Evolutionary conservation across 768 basidiomycete genomes (phyloP).

Genomic region (Boletales sp.): DNA sequence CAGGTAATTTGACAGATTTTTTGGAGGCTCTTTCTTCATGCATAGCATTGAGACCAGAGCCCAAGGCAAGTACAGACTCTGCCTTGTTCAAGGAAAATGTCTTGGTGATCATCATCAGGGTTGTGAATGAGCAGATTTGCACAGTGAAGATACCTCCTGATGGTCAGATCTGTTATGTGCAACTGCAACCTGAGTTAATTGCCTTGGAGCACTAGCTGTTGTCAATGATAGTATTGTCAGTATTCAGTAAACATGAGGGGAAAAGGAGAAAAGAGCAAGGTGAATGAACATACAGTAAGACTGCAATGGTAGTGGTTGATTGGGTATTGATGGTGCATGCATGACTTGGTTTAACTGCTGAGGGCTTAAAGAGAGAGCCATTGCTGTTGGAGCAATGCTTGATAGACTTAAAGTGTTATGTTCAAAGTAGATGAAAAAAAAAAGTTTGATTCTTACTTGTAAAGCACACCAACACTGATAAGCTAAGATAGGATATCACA

Average conservation of each 20-base stretch:
- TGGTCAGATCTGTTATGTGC: slow-evolving; percentile 1
- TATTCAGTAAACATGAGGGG: not conserved
- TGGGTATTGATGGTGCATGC: slow-evolving; percentile 3
- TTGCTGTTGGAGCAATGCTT: not conserved
- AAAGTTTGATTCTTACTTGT: not conserved
- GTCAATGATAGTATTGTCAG: not conserved
- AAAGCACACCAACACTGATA: not conserved
- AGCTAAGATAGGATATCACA: not conserved
- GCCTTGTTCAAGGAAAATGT: slow-evolving; percentile 5
- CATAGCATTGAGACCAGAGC: not conserved
- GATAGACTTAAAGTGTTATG: not conserved
- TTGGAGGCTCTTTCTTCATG: not conserved
- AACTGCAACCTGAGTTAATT: not conserved
- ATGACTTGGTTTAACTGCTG: slow-evolving; percentile 5
- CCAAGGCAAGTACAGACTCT: slow-evolving; percentile 1
- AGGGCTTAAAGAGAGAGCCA: slow-evolving; percentile 20
- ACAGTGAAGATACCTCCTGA: slow-evolving; percentile 9
- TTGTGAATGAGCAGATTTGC: not conserved
- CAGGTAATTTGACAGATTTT: slow-evolving; percentile 1
- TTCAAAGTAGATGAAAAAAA: not conserved
- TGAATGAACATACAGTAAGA: slow-evolving; percentile 11
- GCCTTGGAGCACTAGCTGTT: slow-evolving; percentile 15
- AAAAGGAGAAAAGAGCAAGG: not conserved
- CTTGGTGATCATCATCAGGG: slow-evolving; percentile 9
- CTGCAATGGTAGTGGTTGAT: not conserved